These are phyloP conservation scores for Leishmania amazonensis DNA, from an alignment of 208 protist genomes.

Conservation along the genomic window DNA sequence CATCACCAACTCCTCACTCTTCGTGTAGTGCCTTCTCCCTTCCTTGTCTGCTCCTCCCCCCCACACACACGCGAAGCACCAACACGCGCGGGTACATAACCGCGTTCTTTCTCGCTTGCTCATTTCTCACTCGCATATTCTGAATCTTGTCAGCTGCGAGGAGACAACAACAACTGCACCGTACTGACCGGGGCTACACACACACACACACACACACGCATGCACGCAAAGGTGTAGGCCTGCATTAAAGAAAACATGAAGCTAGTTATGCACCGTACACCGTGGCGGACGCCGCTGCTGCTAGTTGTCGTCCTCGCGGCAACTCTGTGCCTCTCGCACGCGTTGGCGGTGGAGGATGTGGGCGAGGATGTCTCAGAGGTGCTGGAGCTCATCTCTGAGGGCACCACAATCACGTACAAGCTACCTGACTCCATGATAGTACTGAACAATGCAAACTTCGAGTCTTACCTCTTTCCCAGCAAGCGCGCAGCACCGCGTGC, in stretches of 20 bases:
- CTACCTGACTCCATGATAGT: slow-evolving; percentile 39
- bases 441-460: slow-evolving; percentile 60
- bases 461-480: slow-evolving; percentile 63
- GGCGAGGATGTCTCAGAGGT: slow-evolving; percentile 14
- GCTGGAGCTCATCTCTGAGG: slow-evolving; percentile 32
- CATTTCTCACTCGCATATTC: neutral
- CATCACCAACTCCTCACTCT: neutral
- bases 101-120: neutral
- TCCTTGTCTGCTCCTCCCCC: neutral
- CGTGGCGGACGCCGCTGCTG: neutral
- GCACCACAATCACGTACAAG: slow-evolving; percentile 28
- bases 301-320: slow-evolving; percentile 11
- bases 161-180: neutral
- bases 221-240: neutral
- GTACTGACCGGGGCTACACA: neutral
- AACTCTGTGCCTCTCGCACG: neutral
- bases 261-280: neutral
- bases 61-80: neutral
- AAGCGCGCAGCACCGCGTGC: slow-evolving; percentile 27
- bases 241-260: neutral
- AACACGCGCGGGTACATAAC: neutral
- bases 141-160: neutral
- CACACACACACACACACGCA: neutral
- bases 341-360: slow-evolving; percentile 21
- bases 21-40: neutral